Percentiles rank a stretch among this genome's conserved stretches.
Conservation (phyloP, 768 basidiomycete genomes). For the Leucocoprinus sp. region DNA sequence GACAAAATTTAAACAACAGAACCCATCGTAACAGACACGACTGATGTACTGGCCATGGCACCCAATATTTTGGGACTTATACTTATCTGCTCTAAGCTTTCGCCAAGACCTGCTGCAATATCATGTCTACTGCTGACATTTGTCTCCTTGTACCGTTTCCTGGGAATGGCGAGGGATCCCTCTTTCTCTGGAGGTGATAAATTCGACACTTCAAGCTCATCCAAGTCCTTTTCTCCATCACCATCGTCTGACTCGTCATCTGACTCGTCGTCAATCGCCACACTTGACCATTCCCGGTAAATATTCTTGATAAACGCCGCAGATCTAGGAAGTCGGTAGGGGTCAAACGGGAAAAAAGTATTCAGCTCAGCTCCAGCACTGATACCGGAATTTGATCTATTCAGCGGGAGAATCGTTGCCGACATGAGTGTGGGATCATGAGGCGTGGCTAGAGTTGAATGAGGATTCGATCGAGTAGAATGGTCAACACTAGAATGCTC, state of each 20-base stretch:
- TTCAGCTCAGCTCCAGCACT: slow-evolving; percentile 70
- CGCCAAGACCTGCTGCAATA: slow-evolving; percentile 40
- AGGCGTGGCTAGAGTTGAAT: slow-evolving; percentile 12
- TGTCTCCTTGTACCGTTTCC: slow-evolving; percentile 8
- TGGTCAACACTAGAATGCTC: slow-evolving; percentile 27
- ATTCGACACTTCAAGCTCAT: not conserved
- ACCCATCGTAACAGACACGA: slow-evolving; percentile 7
- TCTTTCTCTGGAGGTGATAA: slow-evolving; percentile 8
- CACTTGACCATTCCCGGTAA: slow-evolving; percentile 86
- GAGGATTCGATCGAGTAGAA: slow-evolving; percentile 18
- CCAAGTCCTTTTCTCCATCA: slow-evolving; percentile 21
- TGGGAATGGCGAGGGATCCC: slow-evolving; percentile 15
- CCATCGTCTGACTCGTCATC: slow-evolving; percentile 59
- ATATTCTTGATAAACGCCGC: slow-evolving; percentile 68
- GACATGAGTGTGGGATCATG: slow-evolving; percentile 6
- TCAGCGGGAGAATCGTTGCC: not conserved
- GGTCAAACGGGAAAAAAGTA: slow-evolving; percentile 97
- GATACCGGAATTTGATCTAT: slow-evolving; percentile 3
- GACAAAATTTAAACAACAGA: too few relatives aligned
- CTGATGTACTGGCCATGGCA: slow-evolving; percentile 11
- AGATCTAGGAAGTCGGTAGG: slow-evolving; percentile 83
- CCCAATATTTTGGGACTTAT: slow-evolving; percentile 52
- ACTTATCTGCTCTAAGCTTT: slow-evolving; percentile 74
- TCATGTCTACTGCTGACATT: slow-evolving; percentile 20
- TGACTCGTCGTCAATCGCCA: slow-evolving; percentile 69